Conservation (phyloP, 106 monocot genomes). For the Cymbidium sinense region DNA sequence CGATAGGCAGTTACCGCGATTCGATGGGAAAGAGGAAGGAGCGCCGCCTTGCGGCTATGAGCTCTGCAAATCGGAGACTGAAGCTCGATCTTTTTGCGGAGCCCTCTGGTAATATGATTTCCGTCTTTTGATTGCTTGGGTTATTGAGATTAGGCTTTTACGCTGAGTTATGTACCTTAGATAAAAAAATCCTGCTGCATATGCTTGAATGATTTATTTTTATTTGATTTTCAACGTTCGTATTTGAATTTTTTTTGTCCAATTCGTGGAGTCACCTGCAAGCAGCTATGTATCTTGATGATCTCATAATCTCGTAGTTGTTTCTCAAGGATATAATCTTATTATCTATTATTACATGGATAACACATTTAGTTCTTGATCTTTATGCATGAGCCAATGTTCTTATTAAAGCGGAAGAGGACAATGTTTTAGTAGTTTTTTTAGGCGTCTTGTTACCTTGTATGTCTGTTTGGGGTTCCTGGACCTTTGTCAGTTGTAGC, state of each 20-base stretch:
- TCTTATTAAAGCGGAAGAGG: not conserved
- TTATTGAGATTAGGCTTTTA: not conserved
- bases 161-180: not conserved
- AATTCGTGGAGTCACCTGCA: too few species aligned
- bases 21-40: constrained; percentile 95
- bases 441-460: too few species aligned
- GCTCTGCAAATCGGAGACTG: constrained; percentile 61
- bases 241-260: not conserved
- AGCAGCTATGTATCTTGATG: too few species aligned
- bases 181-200: not conserved
- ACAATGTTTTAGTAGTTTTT: not conserved
- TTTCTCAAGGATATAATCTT: not conserved
- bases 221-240: not conserved
- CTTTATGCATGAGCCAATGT: not conserved
- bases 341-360: not conserved
- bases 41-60: constrained; percentile 80
- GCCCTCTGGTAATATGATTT: constrained; percentile 57
- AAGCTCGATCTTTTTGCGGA: constrained; percentile 95
- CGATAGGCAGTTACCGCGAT: not conserved
- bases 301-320: not conserved
- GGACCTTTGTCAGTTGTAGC: not conserved
- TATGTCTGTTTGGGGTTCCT: not conserved
- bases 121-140: not conserved
- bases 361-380: not conserved
- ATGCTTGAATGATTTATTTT: not conserved